Evolutionary conservation across 2,329 filamentous ascomycete species (phyloP).

Genomic region (Aspergillus sp.): DNA sequence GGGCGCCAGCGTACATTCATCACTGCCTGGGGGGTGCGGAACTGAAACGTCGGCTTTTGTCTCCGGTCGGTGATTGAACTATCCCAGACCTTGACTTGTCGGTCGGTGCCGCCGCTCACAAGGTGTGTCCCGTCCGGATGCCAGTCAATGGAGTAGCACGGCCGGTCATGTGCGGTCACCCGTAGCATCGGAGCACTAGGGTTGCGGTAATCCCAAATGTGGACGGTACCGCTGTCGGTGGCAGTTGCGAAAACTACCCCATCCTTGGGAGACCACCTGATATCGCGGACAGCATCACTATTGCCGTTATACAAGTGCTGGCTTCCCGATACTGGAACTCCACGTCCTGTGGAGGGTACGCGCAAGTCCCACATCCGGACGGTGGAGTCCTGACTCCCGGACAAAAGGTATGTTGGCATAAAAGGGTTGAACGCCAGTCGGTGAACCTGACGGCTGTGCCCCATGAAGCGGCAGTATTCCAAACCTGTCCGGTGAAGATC

Average conservation of each 20-base stretch:
- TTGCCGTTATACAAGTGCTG: conserved; percentile 55
- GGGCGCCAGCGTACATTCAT: conserved; percentile 63
- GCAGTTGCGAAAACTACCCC: conserved; percentile 62
- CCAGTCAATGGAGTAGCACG: conserved; percentile 64
- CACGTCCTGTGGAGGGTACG: conserved; percentile 47
- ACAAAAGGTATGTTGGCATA: conserved; percentile 58
- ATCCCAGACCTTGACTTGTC: conserved; percentile 63
- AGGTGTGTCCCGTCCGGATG: conserved; percentile 65
- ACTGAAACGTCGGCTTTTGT: conserved; percentile 57
- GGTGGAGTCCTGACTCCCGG: conserved; percentile 63
- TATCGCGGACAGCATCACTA: conserved; percentile 60
- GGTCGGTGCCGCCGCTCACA: conserved; percentile 61
- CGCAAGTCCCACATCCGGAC: conserved; percentile 65
- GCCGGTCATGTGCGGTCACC: conserved; percentile 60
- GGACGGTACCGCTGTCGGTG: conserved; percentile 62
- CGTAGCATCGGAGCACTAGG: conserved; percentile 56
- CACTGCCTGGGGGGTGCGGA: conserved; percentile 61
- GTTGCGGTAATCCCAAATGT: conserved; percentile 63
- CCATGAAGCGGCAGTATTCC: conserved; percentile 61
- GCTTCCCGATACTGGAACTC: conserved; percentile 53
- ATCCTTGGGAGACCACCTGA: conserved; percentile 64
- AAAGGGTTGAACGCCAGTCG: conserved; percentile 64
- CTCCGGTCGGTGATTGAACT: conserved; percentile 53
- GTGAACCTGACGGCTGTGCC: conserved; percentile 65
- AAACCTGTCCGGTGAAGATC: conserved; percentile 60